Conservation (phyloP, 169 alveolate species). For the Plasmodium knowlesi region DNA sequence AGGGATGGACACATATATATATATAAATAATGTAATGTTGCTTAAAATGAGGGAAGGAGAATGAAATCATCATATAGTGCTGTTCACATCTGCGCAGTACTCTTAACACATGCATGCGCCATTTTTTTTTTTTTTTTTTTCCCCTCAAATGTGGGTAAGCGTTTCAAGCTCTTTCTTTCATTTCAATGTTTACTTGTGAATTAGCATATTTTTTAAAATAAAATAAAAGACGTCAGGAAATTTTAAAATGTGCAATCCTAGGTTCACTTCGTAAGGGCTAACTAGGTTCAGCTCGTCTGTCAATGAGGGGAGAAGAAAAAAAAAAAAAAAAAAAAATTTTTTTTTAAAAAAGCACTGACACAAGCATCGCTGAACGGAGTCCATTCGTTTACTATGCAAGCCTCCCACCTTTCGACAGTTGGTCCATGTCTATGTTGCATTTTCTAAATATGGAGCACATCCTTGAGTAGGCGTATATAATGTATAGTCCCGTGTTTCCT, state of each 20-base stretch:
- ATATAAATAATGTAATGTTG: background rate
- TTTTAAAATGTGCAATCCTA: slow-evolving; percentile 81
- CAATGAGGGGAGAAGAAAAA: background rate
- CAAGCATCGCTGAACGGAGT: background rate
- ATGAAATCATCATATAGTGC: background rate
- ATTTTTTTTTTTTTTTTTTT: background rate
- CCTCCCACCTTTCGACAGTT: slow-evolving; percentile 18
- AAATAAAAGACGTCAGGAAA: slow-evolving; percentile 81
- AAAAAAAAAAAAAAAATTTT: background rate
- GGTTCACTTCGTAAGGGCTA: slow-evolving; percentile 79
- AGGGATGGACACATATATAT: background rate
- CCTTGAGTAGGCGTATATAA: slow-evolving; percentile 96
- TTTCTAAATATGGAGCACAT: slow-evolving; percentile 94
- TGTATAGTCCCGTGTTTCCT: slow-evolving; percentile 95
- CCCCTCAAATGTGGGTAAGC: background rate
- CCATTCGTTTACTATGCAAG: background rate
- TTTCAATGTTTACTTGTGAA: slow-evolving; percentile 70
- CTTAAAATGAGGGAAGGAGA: background rate
- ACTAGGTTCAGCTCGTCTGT: slow-evolving; percentile 66
- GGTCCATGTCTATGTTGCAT: slow-evolving; percentile 82
- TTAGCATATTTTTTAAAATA: slow-evolving; percentile 77
- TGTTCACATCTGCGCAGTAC: background rate
- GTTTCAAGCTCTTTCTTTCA: slow-evolving; percentile 13
- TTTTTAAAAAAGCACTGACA: background rate
- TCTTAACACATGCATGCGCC: background rate